Base-by-base conservation (phyloP, 805 yeast genomes). In the Yueomyces sinensis region DNA sequence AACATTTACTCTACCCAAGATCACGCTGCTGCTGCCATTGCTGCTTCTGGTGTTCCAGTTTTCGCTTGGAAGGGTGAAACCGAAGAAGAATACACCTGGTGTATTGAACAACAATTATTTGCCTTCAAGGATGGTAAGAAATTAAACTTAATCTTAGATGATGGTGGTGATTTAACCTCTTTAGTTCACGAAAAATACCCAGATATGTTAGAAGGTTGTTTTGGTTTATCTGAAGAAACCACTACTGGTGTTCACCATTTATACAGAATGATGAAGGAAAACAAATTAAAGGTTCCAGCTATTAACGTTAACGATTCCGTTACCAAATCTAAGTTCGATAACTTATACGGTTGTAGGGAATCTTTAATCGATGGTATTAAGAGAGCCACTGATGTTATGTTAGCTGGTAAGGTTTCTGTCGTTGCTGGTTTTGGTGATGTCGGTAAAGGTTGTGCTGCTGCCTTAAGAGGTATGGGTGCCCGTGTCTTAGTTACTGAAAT, bases 61-160 rank as follows among this genome's bases (percentile, higher is more conserved):
- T 89, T 83, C 54, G 98, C 98, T 57, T 89, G 98, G 98, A 89
- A 89, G 74, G 98, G 97, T 63, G 97, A 89, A 76, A 83, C 97
- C 65, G 98, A 89, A 68, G 98, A 89, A 74, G 98, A 89, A 73
- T 89, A 89, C 77, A 61, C 75, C 58, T 89, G 98, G 98, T 89
- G 98, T 76, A 83, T 89, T 54, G 95, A 89, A 72, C 98, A 89
- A 73, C 97, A 89, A 74, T 78, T 89, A 65, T 84, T 81, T 59
- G 82, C 96, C 43, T 89, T 89, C 89, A 87, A 89, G 74, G 95
- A 87, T 66, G 77, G 72, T 63, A 75, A 81, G 73, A 80, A 82
- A 69, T 80, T 89, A 65, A 89, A 89, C 83, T 74, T 89, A 69
- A 89, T 89, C 65, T 76, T 89, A 62, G 98, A 89, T 62, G 98